Evolutionary conservation across 2,329 filamentous ascomycete species (phyloP), one percentile per base, ranked within the genome.

Genomic region (Fusarium agapanthi): DNA sequence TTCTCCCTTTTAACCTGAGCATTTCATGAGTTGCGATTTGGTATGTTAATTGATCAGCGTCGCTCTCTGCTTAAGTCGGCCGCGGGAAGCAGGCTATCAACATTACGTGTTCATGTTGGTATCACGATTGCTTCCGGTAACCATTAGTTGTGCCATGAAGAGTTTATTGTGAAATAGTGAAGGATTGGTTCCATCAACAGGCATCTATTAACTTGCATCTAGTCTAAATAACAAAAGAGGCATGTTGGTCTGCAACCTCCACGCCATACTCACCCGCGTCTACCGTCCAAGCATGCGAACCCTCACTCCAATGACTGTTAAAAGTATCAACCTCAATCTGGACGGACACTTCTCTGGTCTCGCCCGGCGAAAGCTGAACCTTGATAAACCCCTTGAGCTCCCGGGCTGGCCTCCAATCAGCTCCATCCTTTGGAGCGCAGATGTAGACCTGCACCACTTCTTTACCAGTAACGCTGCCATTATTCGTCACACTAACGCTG

Each of bases 301-400:
- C 6, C 22, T 55, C 37, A 5, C 22, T 55, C 51, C 51, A 55
- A 20, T 43, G 35, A 4, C 26, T 12, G 6, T 5, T 20, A 0
- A 55, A 55, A 28, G 8, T 43, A 1, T 43, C 22, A 0, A 32
- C 37, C 1, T 43, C 26, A 2, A 55, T 32, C 70, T 73, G 6
- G 80, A 89, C 73, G 89, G 90, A 77, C 18, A 73, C 26, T 7
- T 62, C 35, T 6, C 12, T 37, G 0, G 32, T 45, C 50, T 74
- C 57, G 1, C 51, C 51, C 1, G 61, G 63, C 3, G 62, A 43
- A 0, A 74, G 50, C 2, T 43, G 40, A 3, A 57, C 43, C 38
- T 73, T 74, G 8, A n/a, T 37, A 32, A 74, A 73, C 0, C 60
- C 70, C 11, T 73, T 74, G 1, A 74, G 28, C 24, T 74, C 70